Evolutionary conservation across 805 yeast genomes (phyloP), one percentile per base, ranked within the genome.

Genomic region (Naumovozyma dairenensis): DNA sequence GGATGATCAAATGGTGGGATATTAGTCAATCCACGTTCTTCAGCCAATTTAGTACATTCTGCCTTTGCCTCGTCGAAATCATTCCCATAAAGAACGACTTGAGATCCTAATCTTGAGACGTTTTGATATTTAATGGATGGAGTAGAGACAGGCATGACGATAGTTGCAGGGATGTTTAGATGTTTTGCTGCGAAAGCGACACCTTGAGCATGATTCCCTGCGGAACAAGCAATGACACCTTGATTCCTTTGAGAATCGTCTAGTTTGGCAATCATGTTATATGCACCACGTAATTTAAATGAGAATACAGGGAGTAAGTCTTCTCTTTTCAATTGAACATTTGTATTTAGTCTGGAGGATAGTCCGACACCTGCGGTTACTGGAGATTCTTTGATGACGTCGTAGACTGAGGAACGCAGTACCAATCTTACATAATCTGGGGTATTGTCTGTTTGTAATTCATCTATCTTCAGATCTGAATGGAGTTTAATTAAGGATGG

Each of bases 1-100:
- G 99, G 99, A 53, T 92, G 96, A 53, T 92, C 94, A 55, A 92
- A 92, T 1, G 99, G 99, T n/a, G 98, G 98, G 29, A 92, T 82
- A 48, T 85, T 80, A 5, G 92, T 81, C 49, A 84, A 66, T 10
- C 84, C 86, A 38, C 84, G 71, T 50, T 77, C 75, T 20, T 63
- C 62, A 18, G 80, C 63, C 34, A 92, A 62, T 37, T 94, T 65
- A 2, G 69, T 67, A 61, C 98, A 92, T 58, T 92, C 97, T 10
- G 69, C 74, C 57, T 92, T 93, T 15, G 98, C 95, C n/a, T 81
- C 69, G 55, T 92, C 98, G 47, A 92, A 92, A 52, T 85, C 96
- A 31, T 85, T 89, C 36, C 99, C 99, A 51, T 72, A 77, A 7
- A 92, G 68, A 0, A 92, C 96, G 27, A 93, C 97, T 52, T 85